These are phyloP conservation scores for Ascochyta lentis DNA, from an alignment of 2,329 filamentous ascomycete species.

Conservation along the genomic window DNA sequence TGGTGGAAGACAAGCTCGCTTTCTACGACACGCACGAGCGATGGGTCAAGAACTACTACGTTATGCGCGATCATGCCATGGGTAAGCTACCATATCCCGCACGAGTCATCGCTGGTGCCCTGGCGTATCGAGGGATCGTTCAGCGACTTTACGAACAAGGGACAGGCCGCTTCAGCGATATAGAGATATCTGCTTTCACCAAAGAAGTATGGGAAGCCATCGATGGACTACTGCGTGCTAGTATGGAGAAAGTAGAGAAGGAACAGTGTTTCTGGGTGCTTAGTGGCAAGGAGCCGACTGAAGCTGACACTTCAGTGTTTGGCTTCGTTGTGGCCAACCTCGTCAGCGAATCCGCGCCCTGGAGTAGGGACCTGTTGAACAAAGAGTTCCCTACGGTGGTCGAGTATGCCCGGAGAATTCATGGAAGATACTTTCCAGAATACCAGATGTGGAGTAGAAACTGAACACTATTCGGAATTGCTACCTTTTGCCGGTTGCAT, in stretches of 20 bases:
- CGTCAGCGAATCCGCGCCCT: slow-evolving; percentile 60
- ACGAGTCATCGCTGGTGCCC: slow-evolving; percentile 58
- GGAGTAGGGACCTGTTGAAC: slow-evolving; percentile 54
- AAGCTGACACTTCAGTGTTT: slow-evolving; percentile 65
- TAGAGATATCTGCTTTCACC: slow-evolving; percentile 57
- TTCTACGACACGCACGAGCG: slow-evolving; percentile 63
- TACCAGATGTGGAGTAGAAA: slow-evolving; percentile 54
- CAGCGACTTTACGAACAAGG: slow-evolving; percentile 64
- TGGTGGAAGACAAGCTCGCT: slow-evolving; percentile 67
- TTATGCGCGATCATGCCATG: slow-evolving; percentile 62
- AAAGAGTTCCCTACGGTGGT: slow-evolving; percentile 57
- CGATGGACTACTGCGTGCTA: slow-evolving; percentile 52
- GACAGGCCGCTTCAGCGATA: slow-evolving; percentile 57
- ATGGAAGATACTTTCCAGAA: slow-evolving; percentile 64
- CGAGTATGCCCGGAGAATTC: slow-evolving; percentile 65
- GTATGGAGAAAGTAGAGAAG: slow-evolving; percentile 40
- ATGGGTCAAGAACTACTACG: slow-evolving; percentile 66
- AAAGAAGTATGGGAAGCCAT: slow-evolving; percentile 63
- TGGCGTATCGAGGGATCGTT: slow-evolving; percentile 55
- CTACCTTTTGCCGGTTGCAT: too few species aligned
- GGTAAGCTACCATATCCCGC: slow-evolving; percentile 59
- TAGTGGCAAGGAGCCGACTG: slow-evolving; percentile 60
- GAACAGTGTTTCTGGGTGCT: slow-evolving; percentile 63
- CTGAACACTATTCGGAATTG: background rate
- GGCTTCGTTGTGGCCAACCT: slow-evolving; percentile 64